Percentiles rank a stretch among this genome's conserved stretches.
These are phyloP conservation scores for Dryas octopetala DNA, from an alignment of 306 rosid species.

Conservation along the genomic window DNA sequence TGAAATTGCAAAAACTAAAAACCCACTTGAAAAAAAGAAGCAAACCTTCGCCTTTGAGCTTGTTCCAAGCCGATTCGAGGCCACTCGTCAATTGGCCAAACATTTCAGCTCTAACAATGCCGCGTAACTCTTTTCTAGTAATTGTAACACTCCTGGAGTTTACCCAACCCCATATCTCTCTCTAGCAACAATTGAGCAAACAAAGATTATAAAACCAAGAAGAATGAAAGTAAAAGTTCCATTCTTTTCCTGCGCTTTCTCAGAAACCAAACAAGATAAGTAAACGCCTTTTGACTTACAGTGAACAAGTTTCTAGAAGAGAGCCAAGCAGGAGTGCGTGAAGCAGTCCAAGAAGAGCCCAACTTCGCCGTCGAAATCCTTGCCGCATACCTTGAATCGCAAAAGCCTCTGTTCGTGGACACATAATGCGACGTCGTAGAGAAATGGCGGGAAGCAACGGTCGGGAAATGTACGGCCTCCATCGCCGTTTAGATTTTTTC, in stretches of 20 bases:
- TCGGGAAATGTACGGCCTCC: constrained; percentile 70
- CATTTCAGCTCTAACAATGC: constrained; percentile 87
- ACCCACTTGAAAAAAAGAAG: not conserved
- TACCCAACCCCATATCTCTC: constrained; percentile 84
- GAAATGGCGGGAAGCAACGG: constrained; percentile 70
- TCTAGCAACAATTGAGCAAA: constrained; percentile 44
- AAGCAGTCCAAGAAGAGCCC: constrained; percentile 46
- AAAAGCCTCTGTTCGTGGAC: constrained; percentile 28
- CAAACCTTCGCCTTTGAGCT: constrained; percentile 94
- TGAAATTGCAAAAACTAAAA: not conserved
- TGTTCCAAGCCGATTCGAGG: constrained; percentile 93
- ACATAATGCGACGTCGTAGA: constrained; percentile 41
- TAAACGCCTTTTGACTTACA: constrained; percentile 41
- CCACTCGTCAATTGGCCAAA: constrained; percentile 91
- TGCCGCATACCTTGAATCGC: constrained; percentile 25
- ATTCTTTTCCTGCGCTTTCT: not conserved
- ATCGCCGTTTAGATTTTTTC: constrained; percentile 26
- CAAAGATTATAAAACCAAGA: not conserved
- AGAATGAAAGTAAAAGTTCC: not conserved
- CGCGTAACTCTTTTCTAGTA: constrained; percentile 44
- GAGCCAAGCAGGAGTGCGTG: constrained; percentile 38
- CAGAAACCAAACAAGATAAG: not conserved
- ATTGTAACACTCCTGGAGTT: constrained; percentile 48
- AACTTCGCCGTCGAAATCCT: constrained; percentile 33
- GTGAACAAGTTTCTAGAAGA: constrained; percentile 69